Evolutionary conservation across 2,329 filamentous ascomycete genomes (phyloP).

Genomic region (Sporothrix euskadiensis): DNA sequence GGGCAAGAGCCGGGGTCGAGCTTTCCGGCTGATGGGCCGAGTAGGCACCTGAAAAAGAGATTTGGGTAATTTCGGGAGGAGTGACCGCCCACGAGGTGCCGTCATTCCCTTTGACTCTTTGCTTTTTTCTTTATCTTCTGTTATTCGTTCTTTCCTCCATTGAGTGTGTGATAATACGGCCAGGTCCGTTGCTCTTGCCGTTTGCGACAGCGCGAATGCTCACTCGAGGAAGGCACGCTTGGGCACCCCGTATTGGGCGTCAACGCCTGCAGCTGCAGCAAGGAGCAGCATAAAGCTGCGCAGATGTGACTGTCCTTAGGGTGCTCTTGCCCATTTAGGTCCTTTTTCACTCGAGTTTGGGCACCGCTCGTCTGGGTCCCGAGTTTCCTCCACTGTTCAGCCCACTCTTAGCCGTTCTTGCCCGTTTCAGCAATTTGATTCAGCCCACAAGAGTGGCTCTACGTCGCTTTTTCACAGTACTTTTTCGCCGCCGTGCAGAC

Average conservation of each 20-base stretch:
- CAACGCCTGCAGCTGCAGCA: slow-evolving; percentile 10
- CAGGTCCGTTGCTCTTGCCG: background rate
- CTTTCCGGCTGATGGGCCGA: background rate
- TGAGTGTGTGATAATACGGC: background rate
- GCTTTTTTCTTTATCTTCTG: background rate
- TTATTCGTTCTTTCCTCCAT: background rate
- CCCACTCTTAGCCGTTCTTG: slow-evolving; percentile 26
- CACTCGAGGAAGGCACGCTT: background rate
- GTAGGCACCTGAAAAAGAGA: slow-evolving; percentile 15
- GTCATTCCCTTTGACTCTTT: background rate
- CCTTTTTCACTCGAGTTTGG: background rate
- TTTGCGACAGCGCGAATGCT: background rate
- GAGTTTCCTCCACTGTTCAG: slow-evolving; percentile 14
- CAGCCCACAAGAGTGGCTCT: background rate
- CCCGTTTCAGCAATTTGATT: background rate
- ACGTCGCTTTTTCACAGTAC: background rate
- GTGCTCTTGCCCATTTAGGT: background rate
- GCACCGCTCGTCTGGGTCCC: slow-evolving; percentile 10
- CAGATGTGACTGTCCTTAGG: slow-evolving; percentile 14
- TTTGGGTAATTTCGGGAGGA: slow-evolving; percentile 22
- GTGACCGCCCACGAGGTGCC: background rate
- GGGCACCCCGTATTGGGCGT: background rate
- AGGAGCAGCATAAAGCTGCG: background rate
- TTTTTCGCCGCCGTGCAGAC: slow-evolving; percentile 1
- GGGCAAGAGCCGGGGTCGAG: background rate